Evolutionary conservation across 2,329 filamentous ascomycete species (phyloP).

Genomic region (Nothomitra cinnamomea): DNA sequence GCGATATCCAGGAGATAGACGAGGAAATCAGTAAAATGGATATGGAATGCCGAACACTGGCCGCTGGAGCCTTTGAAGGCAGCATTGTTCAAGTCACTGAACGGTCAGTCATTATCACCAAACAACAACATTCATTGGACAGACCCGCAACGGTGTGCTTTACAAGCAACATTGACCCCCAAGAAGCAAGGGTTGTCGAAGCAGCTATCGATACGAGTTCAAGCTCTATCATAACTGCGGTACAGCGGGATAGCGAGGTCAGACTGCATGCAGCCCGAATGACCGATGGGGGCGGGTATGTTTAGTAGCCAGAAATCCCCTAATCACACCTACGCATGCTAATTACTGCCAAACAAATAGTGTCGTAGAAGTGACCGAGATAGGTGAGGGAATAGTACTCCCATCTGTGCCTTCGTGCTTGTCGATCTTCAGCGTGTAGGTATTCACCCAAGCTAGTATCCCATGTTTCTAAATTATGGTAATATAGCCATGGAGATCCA

Average conservation of each 20-base stretch:
- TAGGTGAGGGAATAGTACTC: not conserved
- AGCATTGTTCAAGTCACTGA: conserved; percentile 27
- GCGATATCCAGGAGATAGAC: conserved; percentile 22
- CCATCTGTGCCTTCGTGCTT: conserved; percentile 3
- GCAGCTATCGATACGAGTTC: conserved; percentile 1
- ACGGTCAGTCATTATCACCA: conserved; percentile 19
- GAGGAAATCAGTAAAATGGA: conserved; percentile 24
- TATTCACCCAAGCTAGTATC: not conserved
- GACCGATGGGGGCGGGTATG: not conserved
- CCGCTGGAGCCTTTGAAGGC: conserved; percentile 23
- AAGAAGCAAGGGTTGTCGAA: conserved; percentile 2
- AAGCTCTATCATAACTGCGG: not conserved
- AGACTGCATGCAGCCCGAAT: not conserved
- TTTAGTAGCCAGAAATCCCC: not conserved
- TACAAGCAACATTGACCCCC: not conserved
- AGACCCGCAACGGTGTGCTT: conserved; percentile 5
- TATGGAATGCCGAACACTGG: conserved; percentile 25
- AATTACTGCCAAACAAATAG: not conserved
- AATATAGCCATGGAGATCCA: not conserved
- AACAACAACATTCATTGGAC: conserved; percentile 13
- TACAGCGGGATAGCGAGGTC: not conserved
- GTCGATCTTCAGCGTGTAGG: conserved; percentile 1
- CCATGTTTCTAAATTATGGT: not conserved
- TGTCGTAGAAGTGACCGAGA: not conserved
- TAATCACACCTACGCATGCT: not conserved